These are phyloP conservation scores for Phytophthora fragariae DNA, from an alignment of 352 stramenopile species.

Conservation along the genomic window DNA sequence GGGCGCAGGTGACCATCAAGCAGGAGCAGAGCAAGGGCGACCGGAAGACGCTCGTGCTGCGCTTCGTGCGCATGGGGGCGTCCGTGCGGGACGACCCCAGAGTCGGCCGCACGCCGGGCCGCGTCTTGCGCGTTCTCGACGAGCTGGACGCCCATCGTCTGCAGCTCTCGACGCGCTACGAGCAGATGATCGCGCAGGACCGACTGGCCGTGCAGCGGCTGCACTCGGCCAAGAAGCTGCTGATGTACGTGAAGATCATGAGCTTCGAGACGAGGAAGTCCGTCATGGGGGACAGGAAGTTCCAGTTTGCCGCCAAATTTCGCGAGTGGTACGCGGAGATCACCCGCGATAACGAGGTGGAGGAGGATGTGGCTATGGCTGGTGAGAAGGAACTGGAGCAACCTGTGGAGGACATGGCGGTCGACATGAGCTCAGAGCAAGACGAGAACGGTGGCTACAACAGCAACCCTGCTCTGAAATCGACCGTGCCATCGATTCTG, in stretches of 20 bases:
- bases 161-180: conserved; percentile 8
- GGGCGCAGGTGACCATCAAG: conserved; percentile 22
- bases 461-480: background rate
- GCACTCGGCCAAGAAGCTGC: conserved; percentile 67
- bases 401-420: conserved; percentile 36
- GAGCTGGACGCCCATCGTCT: conserved; percentile 40
- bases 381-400: conserved; percentile 9
- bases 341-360: conserved; percentile 6
- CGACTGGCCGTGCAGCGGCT: conserved; percentile 53
- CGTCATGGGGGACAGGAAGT: conserved; percentile 52
- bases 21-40: conserved; percentile 30
- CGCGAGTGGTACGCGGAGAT: conserved; percentile 55
- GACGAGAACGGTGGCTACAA: conserved; percentile 13
- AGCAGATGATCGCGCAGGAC: conserved; percentile 47
- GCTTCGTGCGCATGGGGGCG: conserved; percentile 66
- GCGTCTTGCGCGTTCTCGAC: conserved; percentile 58
- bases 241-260: conserved; percentile 66
- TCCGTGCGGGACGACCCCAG: conserved; percentile 45
- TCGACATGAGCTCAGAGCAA: conserved; percentile 31
- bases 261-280: conserved; percentile 37
- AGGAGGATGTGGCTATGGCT: conserved; percentile 19
- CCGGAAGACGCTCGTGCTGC: conserved; percentile 48
- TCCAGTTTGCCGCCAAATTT: conserved; percentile 64
- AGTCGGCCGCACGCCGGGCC: conserved; percentile 48
- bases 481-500: conserved; percentile 19